A percentile compares a stretch with the other conserved stretches of the same genome.
phyloP scores from a whole-genome alignment of 176 grass and related monocot genomes.

The Aechmea fasciata region DNA sequence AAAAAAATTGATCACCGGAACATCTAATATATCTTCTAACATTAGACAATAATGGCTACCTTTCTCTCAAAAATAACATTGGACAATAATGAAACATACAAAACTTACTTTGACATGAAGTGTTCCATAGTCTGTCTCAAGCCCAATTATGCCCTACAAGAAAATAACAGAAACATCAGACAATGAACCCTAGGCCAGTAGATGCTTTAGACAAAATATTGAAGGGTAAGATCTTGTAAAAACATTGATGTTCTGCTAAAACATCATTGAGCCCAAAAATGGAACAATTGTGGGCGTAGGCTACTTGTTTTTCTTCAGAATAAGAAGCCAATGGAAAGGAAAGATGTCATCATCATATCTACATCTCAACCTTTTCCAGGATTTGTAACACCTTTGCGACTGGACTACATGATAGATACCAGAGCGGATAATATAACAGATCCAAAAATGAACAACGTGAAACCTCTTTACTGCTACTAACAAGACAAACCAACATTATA shows the following conservation, averaged over 20 bases:
- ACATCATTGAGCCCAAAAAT: too few species aligned
- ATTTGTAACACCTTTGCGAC: too few species aligned
- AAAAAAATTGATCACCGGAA: too few species aligned
- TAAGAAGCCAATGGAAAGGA: neutral
- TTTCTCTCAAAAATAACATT: too few species aligned
- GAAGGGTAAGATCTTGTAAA: too few species aligned
- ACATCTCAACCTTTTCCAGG: too few species aligned
- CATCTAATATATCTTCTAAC: neutral
- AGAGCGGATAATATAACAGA: too few species aligned
- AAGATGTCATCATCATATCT: too few species aligned
- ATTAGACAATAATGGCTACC: too few species aligned
- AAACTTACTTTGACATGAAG: constrained; percentile 64
- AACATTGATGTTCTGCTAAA: neutral
- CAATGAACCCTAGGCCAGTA: neutral
- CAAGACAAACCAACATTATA: neutral
- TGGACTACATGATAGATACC: too few species aligned
- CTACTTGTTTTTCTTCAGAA: neutral
- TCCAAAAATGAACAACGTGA: neutral
- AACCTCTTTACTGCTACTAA: neutral
- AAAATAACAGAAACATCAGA: constrained; percentile 13
- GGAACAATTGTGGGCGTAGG: too few species aligned
- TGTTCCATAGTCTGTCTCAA: constrained; percentile 67
- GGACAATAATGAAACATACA: neutral
- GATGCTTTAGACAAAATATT: too few species aligned
- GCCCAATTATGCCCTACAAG: constrained; percentile 63